Evolutionary conservation across 2,329 filamentous ascomycete species (phyloP).

Genomic region (Colletotrichum orchidophilum): DNA sequence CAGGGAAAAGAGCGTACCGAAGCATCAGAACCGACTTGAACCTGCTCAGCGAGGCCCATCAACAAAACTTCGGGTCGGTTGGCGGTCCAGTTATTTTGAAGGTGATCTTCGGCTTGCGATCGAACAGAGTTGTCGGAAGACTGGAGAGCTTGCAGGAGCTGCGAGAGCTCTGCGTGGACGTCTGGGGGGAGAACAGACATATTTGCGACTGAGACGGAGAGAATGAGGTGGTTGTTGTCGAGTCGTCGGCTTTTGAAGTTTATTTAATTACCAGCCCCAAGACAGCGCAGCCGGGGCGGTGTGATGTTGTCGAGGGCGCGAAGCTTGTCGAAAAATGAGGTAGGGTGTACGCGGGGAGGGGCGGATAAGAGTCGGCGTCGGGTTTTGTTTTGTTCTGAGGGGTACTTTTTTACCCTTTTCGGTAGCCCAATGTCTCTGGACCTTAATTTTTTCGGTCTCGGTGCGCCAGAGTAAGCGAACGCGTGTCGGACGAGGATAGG

Average conservation of each 20-base stretch:
- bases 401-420: constrained; percentile 26
- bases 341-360: constrained; percentile 24
- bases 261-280: constrained; percentile 27
- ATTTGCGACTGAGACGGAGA: constrained; percentile 34
- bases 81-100: constrained; percentile 89
- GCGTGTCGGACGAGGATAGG: constrained; percentile 9
- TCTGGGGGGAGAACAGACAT: constrained; percentile 92
- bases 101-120: constrained; percentile 86
- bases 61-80: constrained; percentile 85
- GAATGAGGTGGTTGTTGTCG: background rate
- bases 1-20: constrained; percentile 59
- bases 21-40: constrained; percentile 78
- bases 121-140: constrained; percentile 88
- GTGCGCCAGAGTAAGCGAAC: constrained; percentile 28
- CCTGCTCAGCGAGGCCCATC: constrained; percentile 94
- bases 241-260: background rate
- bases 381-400: constrained; percentile 30
- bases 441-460: background rate
- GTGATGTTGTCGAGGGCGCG: constrained; percentile 16
- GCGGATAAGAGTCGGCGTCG: constrained; percentile 22
- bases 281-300: constrained; percentile 28
- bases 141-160: constrained; percentile 89
- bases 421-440: constrained; percentile 8
- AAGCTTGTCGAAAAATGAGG: background rate
- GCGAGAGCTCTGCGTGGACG: constrained; percentile 82